Conservation (phyloP, 768 basidiomycete genomes). For the Polyporus arcularius region DNA sequence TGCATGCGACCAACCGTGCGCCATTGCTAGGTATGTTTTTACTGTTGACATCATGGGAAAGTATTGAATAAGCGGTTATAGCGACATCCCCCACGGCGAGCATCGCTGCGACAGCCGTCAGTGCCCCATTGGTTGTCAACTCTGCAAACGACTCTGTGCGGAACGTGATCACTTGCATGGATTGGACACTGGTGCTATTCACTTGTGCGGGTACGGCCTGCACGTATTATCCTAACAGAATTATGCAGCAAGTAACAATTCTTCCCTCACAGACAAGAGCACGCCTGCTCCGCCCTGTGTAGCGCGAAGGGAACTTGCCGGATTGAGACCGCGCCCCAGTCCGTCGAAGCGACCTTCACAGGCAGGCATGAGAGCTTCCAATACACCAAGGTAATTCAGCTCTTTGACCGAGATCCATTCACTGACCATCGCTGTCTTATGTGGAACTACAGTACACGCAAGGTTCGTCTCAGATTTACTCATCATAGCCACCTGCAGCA, state of each 20-base stretch:
- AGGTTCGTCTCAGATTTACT: constrained; percentile 33
- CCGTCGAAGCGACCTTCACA: constrained; percentile 62
- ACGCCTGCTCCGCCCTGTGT: constrained; percentile 48
- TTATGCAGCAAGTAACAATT: neutral
- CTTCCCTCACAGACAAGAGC: constrained; percentile 44
- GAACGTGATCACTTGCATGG: constrained; percentile 54
- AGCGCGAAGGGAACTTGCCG: constrained; percentile 52
- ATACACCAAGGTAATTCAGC: constrained; percentile 55
- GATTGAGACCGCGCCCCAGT: constrained; percentile 58
- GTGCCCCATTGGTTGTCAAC: constrained; percentile 54
- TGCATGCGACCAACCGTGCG: constrained; percentile 45
- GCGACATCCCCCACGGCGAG: constrained; percentile 44
- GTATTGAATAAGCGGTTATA: constrained; percentile 21
- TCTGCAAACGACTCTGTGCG: constrained; percentile 58
- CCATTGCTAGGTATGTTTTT: constrained; percentile 39
- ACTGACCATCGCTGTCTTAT: neutral
- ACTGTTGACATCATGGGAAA: neutral
- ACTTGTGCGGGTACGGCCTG: constrained; percentile 57
- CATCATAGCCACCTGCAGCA: neutral
- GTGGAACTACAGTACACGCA: constrained; percentile 49
- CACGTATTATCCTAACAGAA: neutral
- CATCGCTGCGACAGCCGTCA: constrained; percentile 54
- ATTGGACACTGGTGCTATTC: constrained; percentile 38
- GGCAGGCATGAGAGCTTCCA: constrained; percentile 62
- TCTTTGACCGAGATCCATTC: neutral